phyloP scores from a whole-genome alignment of 2,329 filamentous ascomycete genomes.

The Aspergillus brunneoviolaceus region DNA sequence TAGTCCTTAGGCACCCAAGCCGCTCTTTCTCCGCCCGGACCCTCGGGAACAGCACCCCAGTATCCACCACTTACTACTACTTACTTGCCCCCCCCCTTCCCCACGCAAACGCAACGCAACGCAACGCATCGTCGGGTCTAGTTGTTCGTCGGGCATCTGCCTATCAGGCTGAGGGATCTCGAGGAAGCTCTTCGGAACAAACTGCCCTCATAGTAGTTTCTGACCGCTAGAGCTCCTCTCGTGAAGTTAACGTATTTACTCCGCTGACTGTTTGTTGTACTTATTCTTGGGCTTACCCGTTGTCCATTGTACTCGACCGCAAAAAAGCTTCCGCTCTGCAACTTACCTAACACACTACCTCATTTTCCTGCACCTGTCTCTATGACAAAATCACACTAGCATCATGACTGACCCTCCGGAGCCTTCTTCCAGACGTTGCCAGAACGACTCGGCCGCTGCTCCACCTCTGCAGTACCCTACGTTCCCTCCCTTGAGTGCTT shows the following conservation, averaged over 20 bases:
- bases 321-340: conserved; percentile 18
- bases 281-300: conserved; percentile 15
- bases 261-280: conserved; percentile 14
- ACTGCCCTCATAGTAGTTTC: conserved; percentile 1
- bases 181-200: conserved; percentile 11
- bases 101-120: conserved; percentile 17
- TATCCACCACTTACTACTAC: not conserved
- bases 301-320: conserved; percentile 18
- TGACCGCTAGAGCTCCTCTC: conserved; percentile 6
- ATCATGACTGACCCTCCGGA: conserved; percentile 42
- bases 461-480: conserved; percentile 42
- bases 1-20: conserved; percentile 17
- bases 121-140: conserved; percentile 3
- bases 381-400: conserved; percentile 22
- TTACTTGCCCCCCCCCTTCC: not conserved
- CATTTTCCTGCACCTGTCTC: conserved; percentile 17
- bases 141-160: conserved; percentile 25
- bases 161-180: conserved; percentile 20
- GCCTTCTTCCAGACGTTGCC: conserved; percentile 28
- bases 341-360: conserved; percentile 7
- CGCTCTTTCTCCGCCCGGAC: conserved; percentile 18
- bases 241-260: conserved; percentile 20
- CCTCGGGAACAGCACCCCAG: conserved; percentile 5
- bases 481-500: conserved; percentile 38
- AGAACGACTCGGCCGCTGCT: conserved; percentile 28